phyloP scores from a whole-genome alignment of 345 rosid species.

The Citrus cavaleriei region DNA sequence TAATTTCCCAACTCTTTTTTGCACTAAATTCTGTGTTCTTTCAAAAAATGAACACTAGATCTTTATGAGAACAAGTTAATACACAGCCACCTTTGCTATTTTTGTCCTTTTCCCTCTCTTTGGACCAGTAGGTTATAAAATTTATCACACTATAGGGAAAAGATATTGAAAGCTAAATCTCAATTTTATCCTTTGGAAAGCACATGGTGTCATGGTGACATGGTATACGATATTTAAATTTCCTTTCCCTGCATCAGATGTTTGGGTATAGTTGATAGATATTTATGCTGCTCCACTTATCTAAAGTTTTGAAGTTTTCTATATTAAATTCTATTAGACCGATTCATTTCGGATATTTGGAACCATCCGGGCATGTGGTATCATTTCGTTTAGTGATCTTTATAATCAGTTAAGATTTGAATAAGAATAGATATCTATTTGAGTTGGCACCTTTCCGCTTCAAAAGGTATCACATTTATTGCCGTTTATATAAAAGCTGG shows the following conservation, averaged over 20 bases:
- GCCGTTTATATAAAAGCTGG: neutral
- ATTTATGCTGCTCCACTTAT: neutral
- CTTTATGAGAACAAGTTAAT: neutral
- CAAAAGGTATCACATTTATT: neutral
- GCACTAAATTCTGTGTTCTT: neutral
- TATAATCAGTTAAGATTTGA: neutral
- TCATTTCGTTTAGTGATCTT: neutral
- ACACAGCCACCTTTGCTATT: neutral
- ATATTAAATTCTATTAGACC: neutral
- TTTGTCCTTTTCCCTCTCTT: neutral
- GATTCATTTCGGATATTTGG: neutral
- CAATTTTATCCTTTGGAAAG: neutral
- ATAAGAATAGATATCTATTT: neutral
- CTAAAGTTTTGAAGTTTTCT: neutral
- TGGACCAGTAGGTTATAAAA: neutral
- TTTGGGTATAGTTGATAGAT: neutral
- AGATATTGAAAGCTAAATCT: neutral
- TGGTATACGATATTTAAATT: neutral
- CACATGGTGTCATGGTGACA: neutral
- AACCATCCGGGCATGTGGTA: neutral
- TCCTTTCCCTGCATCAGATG: neutral
- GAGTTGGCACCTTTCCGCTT: neutral
- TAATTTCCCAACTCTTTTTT: neutral
- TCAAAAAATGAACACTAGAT: neutral
- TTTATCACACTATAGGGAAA: neutral